Percentiles rank a stretch among this genome's conserved stretches.
Conservation (phyloP, 345 rosid species). For the Corchorus olitorius region DNA sequence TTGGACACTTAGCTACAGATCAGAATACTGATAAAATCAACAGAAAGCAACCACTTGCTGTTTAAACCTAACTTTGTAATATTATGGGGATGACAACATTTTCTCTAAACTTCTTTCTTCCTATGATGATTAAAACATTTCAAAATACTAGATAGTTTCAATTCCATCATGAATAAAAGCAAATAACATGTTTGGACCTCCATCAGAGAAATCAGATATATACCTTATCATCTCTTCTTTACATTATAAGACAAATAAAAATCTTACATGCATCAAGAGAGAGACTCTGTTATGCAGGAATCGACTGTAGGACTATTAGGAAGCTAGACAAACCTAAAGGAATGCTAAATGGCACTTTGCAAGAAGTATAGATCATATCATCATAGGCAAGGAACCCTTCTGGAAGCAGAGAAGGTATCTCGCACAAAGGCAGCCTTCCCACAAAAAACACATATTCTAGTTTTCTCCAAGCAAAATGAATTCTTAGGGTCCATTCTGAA, state of each 20-base stretch:
- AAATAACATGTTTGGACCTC: not conserved
- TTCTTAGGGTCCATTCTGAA: conserved; percentile 9
- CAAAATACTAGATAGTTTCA: not conserved
- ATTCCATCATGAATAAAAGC: conserved; percentile 1
- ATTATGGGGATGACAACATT: not conserved
- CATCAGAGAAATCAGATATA: not conserved
- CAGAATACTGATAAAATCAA: not conserved
- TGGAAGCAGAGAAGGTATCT: not conserved
- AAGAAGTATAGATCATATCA: not conserved
- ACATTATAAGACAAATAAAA: not conserved
- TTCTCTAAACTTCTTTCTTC: not conserved
- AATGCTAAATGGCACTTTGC: not conserved
- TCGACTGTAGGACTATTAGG: not conserved
- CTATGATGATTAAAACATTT: not conserved
- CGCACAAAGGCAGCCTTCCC: not conserved
- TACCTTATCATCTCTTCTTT: not conserved
- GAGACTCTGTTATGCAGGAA: not conserved
- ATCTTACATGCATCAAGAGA: not conserved
- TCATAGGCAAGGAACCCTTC: not conserved
- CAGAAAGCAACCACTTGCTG: not conserved
- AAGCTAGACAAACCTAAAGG: not conserved
- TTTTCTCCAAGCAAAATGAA: not conserved
- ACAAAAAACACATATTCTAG: not conserved
- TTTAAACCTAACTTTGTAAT: conserved; percentile 2
- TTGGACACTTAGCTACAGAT: not conserved